Evolutionary conservation across 2,329 filamentous ascomycete species (phyloP).

Genomic region (Fusarium ramigenum): DNA sequence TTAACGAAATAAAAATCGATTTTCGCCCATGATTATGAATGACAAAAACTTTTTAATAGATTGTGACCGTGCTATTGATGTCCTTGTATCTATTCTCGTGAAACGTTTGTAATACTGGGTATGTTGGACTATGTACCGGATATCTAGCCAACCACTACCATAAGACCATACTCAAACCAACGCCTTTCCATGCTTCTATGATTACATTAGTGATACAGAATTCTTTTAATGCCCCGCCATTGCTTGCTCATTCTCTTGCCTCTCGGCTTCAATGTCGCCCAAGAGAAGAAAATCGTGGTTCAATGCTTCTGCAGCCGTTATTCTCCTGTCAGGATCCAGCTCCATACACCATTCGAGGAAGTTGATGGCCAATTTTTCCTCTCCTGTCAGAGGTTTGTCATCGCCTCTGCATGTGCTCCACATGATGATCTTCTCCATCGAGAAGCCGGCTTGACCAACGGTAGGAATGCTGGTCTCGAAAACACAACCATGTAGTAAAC

Average conservation of each 20-base stretch:
- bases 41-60: neutral
- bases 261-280: constrained; percentile 52
- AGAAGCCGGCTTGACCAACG: constrained; percentile 85
- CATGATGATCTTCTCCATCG: constrained; percentile 90
- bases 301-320: constrained; percentile 79
- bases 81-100: neutral
- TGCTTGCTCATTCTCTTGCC: constrained; percentile 51
- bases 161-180: constrained; percentile 27
- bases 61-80: neutral
- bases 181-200: constrained; percentile 32
- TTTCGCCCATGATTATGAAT: constrained; percentile 47
- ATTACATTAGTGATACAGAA: constrained; percentile 28
- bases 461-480: constrained; percentile 95
- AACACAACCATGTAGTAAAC: constrained; percentile 86
- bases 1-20: constrained; percentile 54
- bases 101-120: constrained; percentile 2
- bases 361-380: constrained; percentile 77
- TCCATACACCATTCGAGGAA: constrained; percentile 80
- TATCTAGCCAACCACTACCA: constrained; percentile 20
- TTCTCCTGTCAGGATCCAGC: constrained; percentile 76
- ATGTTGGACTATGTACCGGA: constrained; percentile 31
- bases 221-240: constrained; percentile 19
- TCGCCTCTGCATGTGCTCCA: constrained; percentile 89
- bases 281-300: constrained; percentile 72
- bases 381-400: constrained; percentile 64